These are phyloP conservation scores for Rhodotorula sp. DNA, from an alignment of 1,284 basidiomycete genomes.

Conservation along the genomic window DNA sequence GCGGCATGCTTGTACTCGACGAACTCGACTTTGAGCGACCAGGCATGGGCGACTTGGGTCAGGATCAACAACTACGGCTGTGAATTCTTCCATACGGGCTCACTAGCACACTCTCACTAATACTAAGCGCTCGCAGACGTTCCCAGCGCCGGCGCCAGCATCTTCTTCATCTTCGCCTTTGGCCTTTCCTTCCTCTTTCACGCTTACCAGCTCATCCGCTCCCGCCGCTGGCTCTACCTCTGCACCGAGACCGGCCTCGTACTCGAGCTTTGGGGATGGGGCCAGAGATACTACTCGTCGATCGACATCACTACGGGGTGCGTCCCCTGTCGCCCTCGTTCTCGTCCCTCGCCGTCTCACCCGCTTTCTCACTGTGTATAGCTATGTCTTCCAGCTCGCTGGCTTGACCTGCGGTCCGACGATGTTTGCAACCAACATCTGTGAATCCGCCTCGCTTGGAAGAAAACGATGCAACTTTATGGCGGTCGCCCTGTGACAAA, in stretches of 20 bases:
- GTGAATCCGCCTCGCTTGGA: not conserved
- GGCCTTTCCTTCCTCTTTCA: not conserved
- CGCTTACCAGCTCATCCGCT: slow-evolving; percentile 10
- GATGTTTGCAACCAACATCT: slow-evolving; percentile 8
- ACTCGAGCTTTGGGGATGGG: slow-evolving; percentile 4
- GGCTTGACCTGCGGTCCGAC: slow-evolving; percentile 11
- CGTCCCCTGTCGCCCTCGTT: not conserved
- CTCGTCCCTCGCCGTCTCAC: not conserved
- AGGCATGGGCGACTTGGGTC: not conserved
- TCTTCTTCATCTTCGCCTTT: slow-evolving; percentile 7
- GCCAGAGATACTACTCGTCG: not conserved
- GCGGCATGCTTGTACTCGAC: not conserved
- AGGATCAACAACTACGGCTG: not conserved
- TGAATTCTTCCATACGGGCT: not conserved
- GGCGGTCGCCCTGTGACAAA: no score
- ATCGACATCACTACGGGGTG: slow-evolving; percentile 1
- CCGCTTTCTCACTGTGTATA: not conserved
- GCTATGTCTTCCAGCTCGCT: slow-evolving; percentile 10
- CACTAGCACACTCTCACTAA: not conserved
- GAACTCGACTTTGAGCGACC: not conserved
- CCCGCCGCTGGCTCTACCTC: slow-evolving; percentile 2
- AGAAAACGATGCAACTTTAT: not conserved
- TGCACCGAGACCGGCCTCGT: not conserved
- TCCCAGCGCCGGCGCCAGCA: not conserved
- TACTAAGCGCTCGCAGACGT: not conserved